Evolutionary conservation across 1,284 basidiomycete species (phyloP).

Genomic region (Testicularia cyperi): DNA sequence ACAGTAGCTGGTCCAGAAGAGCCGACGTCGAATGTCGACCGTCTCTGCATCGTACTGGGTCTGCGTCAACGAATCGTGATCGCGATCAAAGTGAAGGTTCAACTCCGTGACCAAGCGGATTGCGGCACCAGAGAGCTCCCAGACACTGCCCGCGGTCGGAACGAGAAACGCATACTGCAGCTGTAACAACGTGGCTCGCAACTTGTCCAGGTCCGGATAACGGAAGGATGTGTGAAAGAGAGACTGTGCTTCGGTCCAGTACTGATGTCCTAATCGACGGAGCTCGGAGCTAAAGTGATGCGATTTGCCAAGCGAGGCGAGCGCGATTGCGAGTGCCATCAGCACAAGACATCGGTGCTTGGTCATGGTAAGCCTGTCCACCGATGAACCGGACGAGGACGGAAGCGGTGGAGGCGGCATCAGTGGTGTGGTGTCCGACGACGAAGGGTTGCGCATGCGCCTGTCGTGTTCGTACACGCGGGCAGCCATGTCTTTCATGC

Average conservation of each 20-base stretch:
- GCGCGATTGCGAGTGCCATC: constrained; percentile 26
- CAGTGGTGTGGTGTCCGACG: constrained; percentile 1
- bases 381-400: constrained; percentile 1
- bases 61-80: constrained; percentile 24
- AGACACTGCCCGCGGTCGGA: constrained; percentile 28
- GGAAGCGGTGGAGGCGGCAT: constrained; percentile 29
- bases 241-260: constrained; percentile 27
- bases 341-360: constrained; percentile 21
- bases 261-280: constrained; percentile 23
- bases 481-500: constrained; percentile 19
- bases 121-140: constrained; percentile 33
- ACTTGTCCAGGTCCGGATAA: constrained; percentile 22
- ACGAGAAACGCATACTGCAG: constrained; percentile 30
- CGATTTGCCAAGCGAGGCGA: constrained; percentile 30
- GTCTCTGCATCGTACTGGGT: constrained; percentile 9
- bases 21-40: constrained; percentile 22
- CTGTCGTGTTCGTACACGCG: constrained; percentile 23
- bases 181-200: constrained; percentile 24
- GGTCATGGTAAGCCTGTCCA: constrained; percentile 12
- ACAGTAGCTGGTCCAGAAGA: constrained; percentile 42
- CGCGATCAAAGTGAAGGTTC: constrained; percentile 32
- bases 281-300: constrained; percentile 39
- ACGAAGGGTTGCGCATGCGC: constrained; percentile 1
- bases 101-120: constrained; percentile 36
- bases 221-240: constrained; percentile 12